Base-by-base conservation (phyloP, 306 rosid genomes). In the cucumber (Cucumis sativus) region DNA sequence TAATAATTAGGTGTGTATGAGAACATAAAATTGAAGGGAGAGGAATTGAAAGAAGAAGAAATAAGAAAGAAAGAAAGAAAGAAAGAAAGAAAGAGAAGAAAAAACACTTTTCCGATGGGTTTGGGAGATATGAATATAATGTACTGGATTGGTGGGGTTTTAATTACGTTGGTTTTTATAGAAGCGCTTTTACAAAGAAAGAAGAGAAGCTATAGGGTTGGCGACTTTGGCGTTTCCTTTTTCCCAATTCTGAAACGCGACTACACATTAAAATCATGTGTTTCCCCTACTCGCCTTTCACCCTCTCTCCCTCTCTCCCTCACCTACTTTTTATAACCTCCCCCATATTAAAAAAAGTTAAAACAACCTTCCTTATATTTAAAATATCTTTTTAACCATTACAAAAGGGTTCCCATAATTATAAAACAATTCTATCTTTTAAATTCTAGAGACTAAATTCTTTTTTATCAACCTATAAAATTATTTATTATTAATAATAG, bases 111-210 rank as follows among this genome's bases (percentile, higher is more conserved):
- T 12, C 76, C 59, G 58, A 9, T 7, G 33, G n/a, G 33, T 41
- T 40, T 41, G 17, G 47, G 57, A 45, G 37, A 69, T 47, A 40
- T 33, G 37, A 33, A 33, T 33, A 33, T 33, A 51, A 8, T 25
- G 30, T 10, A 23, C 25, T 23, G 1, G 15, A n/a, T 25, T 15
- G 7, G 79, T 4, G 6, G 66, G 7, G n/a, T 25, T 47, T 45
- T 55, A 11, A 37, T 18, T 65, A 37, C 68, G 25, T 33, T 70
- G 78, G 70, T 14, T 14, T 79, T 79, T 79, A 58, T 71, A 79
- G 76, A 59, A 47, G 37, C 33, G 40, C 12, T 20, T 5, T 25
- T 47, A 47, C 54, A 52, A 3, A 0, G 41, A 21, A 21, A 72
- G 37, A 72, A 17, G 7, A 72, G 37, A 72, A 17, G 7, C 49